Evolutionary conservation across 2,329 filamentous ascomycete species (phyloP).

Genomic region (Colletotrichum lini): DNA sequence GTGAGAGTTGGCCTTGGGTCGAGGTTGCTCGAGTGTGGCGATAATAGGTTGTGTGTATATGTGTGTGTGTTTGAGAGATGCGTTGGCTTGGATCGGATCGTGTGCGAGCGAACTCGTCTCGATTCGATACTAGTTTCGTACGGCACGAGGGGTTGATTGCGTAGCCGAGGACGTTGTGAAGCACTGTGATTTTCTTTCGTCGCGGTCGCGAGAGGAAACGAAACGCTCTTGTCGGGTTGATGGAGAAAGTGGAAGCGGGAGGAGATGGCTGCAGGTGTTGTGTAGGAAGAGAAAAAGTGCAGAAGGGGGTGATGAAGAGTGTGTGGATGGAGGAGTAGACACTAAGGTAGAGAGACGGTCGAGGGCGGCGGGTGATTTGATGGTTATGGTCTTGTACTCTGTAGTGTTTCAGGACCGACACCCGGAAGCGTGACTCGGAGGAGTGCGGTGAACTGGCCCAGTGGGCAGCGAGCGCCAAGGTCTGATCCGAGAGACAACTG

Average conservation of each 20-base stretch:
- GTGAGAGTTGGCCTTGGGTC: constrained; percentile 7
- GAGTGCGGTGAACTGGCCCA: constrained; percentile 37
- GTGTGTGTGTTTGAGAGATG: constrained; percentile 36
- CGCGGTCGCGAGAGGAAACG: constrained; percentile 1
- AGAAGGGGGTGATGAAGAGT: constrained; percentile 12
- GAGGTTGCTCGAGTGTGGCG: constrained; percentile 36
- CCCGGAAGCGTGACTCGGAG: constrained; percentile 42
- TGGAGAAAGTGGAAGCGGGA: constrained; percentile 3
- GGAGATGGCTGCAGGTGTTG: constrained; percentile 5
- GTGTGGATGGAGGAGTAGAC: constrained; percentile 19
- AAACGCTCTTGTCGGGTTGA: constrained; percentile 3
- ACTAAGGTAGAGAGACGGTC: constrained; percentile 13
- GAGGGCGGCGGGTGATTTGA: constrained; percentile 32
- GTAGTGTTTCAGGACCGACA: constrained; percentile 40
- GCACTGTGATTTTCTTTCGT: background rate
- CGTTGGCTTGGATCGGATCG: constrained; percentile 37
- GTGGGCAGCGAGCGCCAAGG: constrained; percentile 26
- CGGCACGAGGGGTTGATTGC: constrained; percentile 33
- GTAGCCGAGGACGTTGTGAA: constrained; percentile 8
- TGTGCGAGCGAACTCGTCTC: constrained; percentile 42
- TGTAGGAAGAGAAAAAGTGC: constrained; percentile 7
- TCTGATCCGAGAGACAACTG: constrained; percentile 19
- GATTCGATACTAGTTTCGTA: constrained; percentile 41
- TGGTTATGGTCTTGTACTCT: constrained; percentile 30
- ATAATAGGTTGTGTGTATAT: constrained; percentile 33